Base-by-base conservation (phyloP, 192 early-diverging fungal species). In the Backusella parvicylindrica region DNA sequence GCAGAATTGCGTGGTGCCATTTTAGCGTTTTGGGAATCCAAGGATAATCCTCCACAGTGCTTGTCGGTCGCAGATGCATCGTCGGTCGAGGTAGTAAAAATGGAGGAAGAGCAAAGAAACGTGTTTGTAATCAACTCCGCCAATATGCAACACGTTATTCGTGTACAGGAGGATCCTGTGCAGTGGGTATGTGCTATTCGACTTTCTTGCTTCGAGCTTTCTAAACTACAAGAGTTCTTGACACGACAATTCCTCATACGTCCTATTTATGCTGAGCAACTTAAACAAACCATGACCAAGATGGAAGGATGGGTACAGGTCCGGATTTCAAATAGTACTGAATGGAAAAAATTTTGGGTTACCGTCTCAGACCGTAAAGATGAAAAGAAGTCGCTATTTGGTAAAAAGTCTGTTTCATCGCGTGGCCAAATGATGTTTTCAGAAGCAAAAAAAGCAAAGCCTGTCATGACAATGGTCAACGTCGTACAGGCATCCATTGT, bases 151-250 rank as follows among this genome's bases (percentile, higher is more conserved):
- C 88, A 88, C 71, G 84, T 90, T 50, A 69, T 89, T 38, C 90
- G 91, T 68, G 82, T 87, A 2, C 80, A 86, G 35, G 77, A 80
- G 15, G 84, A 79, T 7, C 88, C 88, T 84, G 38, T 75, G 2
- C 50, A 72, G 53, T 95, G 93, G 92, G 86, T 93, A 30, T 83
- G 85, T 40, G 90, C 91, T 3, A 87, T 93, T 68, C 87, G 92
- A 16, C 83, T 95, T 16, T 86, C 90, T 31, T 91, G 91, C 74
- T 95, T 89, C 70, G 93, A 95, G 78, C 86, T 87, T 15, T 84
- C 89, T 16, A 88, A 90, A 77, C 81, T 95, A n/a, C 91, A 95
- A 71, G 93, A 95, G 78, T 87, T 89, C 70, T 95, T 91, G 64
- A 91, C 93, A 9, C 80, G 85, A 6, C 87, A 86, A 0, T 74